Conservation (phyloP, 1,284 basidiomycete genomes). For the Microbotryum violaceum region DNA sequence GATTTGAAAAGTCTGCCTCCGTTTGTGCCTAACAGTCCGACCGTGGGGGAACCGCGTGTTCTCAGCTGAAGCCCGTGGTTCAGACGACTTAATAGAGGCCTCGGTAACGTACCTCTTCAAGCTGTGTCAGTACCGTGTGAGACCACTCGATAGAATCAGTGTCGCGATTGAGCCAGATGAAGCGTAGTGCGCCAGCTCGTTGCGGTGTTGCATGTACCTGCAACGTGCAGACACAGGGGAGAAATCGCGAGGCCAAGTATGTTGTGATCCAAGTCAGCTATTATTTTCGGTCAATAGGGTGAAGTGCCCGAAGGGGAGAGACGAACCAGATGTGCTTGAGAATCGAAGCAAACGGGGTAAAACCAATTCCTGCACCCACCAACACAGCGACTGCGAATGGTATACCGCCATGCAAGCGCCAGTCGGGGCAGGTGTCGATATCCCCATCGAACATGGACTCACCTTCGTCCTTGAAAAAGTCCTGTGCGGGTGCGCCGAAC, state of each 20-base stretch:
- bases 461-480: conserved; percentile 68
- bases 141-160: conserved; percentile 82
- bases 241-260: too few species aligned
- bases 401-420: background rate
- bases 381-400: conserved; percentile 62
- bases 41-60: background rate
- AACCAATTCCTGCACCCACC: conserved; percentile 78
- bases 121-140: conserved; percentile 70
- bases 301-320: background rate
- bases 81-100: background rate
- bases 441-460: background rate
- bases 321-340: conserved; percentile 78
- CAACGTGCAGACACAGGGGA: background rate
- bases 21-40: conserved; percentile 10
- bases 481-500: conserved; percentile 68
- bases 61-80: background rate
- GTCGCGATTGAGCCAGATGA: conserved; percentile 58
- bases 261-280: too few species aligned
- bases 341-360: conserved; percentile 80
- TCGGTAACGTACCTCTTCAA: conserved; percentile 64
- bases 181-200: conserved; percentile 70
- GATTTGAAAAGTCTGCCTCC: conserved; percentile 70
- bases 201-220: conserved; percentile 65
- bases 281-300: background rate
- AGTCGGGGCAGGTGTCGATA: too few species aligned